A percentile compares a stretch with the other conserved stretches of the same genome.
These are phyloP conservation scores for Aspergillus egyptiacus DNA, from an alignment of 495 filamentous ascomycete species.

Conservation along the genomic window DNA sequence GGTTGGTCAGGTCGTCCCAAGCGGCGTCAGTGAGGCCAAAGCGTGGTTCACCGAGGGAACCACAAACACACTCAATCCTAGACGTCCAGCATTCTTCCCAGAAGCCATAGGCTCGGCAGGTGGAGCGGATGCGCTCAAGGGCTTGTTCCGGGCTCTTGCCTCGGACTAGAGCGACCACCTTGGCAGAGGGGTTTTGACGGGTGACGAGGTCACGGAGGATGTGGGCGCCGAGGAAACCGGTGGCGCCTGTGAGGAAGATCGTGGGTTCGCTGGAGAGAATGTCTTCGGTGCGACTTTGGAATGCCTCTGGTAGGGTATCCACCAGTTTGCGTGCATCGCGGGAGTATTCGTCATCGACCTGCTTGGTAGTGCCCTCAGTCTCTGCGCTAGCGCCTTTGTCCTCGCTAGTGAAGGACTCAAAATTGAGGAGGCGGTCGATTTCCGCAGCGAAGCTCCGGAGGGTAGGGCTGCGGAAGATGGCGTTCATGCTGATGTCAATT, in stretches of 20 bases:
- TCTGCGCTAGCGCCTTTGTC: constrained; percentile 25
- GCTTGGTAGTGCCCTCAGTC: constrained; percentile 20
- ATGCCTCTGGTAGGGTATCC: constrained; percentile 40
- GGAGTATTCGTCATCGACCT: constrained; percentile 56
- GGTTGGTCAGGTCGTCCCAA: constrained; percentile 58
- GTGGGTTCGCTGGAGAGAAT: constrained; percentile 41
- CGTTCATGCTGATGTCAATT: constrained; percentile 66
- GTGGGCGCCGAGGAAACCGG: constrained; percentile 84
- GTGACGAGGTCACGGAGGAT: constrained; percentile 69
- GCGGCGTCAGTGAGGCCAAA: constrained; percentile 59
- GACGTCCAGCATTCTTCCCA: constrained; percentile 68
- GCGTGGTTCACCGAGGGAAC: constrained; percentile 63
- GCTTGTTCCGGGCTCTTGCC: constrained; percentile 50
- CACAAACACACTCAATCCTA: constrained; percentile 59
- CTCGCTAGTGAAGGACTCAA: constrained; percentile 29
- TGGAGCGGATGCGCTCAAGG: constrained; percentile 43
- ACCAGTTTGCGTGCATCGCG: constrained; percentile 57
- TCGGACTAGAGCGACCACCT: constrained; percentile 75
- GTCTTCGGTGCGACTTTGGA: constrained; percentile 24
- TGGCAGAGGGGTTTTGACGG: constrained; percentile 48
- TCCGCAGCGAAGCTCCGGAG: constrained; percentile 66
- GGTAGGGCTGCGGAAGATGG: constrained; percentile 71
- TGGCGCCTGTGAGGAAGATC: constrained; percentile 83
- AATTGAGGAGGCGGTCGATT: constrained; percentile 58
- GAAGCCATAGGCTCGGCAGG: constrained; percentile 60